These are phyloP conservation scores for Pelargonium myrrhifolium DNA, from an alignment of 441 rosid species.

Conservation along the genomic window DNA sequence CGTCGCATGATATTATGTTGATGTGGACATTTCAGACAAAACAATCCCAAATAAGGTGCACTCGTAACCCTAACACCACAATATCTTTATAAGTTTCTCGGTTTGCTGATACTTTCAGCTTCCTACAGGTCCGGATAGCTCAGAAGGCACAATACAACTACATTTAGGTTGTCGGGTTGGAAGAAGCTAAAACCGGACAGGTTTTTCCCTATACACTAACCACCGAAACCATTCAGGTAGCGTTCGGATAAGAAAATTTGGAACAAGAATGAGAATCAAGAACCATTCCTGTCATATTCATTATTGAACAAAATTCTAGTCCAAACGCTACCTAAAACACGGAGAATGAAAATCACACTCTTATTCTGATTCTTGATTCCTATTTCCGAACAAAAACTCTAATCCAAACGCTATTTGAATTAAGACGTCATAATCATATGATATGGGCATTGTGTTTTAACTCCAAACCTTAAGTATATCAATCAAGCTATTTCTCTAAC, in stretches of 20 bases:
- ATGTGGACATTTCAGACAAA: constrained; percentile 70
- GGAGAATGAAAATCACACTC: too few relatives aligned
- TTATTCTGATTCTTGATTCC: too few relatives aligned
- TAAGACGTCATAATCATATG: too few relatives aligned
- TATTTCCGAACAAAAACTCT: too few relatives aligned
- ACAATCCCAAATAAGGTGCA: constrained; percentile 90
- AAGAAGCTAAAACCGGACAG: constrained; percentile 73
- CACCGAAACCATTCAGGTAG: neutral
- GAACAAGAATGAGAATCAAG: neutral
- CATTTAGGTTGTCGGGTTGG: constrained; percentile 90
- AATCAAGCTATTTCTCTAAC: too few relatives aligned
- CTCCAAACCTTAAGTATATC: too few relatives aligned
- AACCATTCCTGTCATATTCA: neutral
- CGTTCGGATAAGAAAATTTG: neutral
- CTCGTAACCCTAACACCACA: neutral
- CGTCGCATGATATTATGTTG: constrained; percentile 69
- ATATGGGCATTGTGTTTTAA: too few relatives aligned
- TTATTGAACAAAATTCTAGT: too few relatives aligned
- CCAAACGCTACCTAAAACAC: too few relatives aligned
- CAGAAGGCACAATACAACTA: constrained; percentile 90
- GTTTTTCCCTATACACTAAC: constrained; percentile 23
- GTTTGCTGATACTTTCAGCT: constrained; percentile 9
- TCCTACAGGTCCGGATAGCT: constrained; percentile 79
- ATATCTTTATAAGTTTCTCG: neutral
- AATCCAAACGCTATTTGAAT: too few relatives aligned